These are phyloP conservation scores for Antarctomyces pellizariae DNA, from an alignment of 495 filamentous ascomycete species.

Conservation along the genomic window DNA sequence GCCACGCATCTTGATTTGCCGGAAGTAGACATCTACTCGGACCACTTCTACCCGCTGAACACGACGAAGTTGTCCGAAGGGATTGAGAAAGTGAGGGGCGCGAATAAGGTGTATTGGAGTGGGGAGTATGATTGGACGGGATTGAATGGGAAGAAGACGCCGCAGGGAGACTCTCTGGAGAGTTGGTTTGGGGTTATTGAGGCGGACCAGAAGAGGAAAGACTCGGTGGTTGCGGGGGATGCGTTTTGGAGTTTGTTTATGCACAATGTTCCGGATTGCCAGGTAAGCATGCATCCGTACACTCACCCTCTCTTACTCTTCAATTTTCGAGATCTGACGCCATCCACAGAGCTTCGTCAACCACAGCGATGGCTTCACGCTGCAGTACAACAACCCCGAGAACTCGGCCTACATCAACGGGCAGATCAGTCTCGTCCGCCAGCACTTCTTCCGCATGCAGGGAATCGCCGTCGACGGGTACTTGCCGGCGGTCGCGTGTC, in stretches of 20 bases:
- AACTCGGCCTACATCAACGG: conserved; percentile 19
- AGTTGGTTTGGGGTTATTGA: conserved; percentile 23
- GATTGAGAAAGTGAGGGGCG: conserved; percentile 18
- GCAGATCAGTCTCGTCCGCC: conserved; percentile 20
- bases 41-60: conserved; percentile 29
- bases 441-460: conserved; percentile 23
- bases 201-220: conserved; percentile 10
- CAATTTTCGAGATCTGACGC: conserved; percentile 2
- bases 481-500: conserved; percentile 7
- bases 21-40: conserved; percentile 26
- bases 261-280: conserved; percentile 25
- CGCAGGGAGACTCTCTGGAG: conserved; percentile 14
- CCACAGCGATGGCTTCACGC: conserved; percentile 20
- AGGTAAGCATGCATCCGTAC: conserved; percentile 16
- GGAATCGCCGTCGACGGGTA: conserved; percentile 8
- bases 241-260: conserved; percentile 28
- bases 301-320: conserved; percentile 1
- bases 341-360: conserved; percentile 15
- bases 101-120: conserved; percentile 22
- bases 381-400: conserved; percentile 22
- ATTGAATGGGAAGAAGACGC: conserved; percentile 2
- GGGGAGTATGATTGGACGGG: conserved; percentile 31
- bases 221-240: conserved; percentile 18
- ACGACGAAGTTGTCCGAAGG: conserved; percentile 19
- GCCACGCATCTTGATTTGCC: conserved; percentile 20